Conservation (phyloP, 2,329 filamentous ascomycete species). For the Ophiocordyceps camponoti-saundersi region DNA sequence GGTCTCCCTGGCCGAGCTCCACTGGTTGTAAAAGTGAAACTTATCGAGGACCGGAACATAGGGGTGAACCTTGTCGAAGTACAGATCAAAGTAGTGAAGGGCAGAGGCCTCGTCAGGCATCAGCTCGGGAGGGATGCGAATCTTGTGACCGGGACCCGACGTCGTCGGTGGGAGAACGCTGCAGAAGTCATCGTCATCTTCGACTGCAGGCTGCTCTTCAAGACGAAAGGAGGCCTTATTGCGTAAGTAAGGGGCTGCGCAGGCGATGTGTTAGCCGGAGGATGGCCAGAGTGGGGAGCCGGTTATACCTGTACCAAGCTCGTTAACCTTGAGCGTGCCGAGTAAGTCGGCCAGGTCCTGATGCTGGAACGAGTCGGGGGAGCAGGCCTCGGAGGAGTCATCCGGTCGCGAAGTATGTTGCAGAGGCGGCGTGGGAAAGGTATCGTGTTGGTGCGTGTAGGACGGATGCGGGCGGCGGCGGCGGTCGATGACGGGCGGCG, state of each 20-base stretch:
- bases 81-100: constrained; percentile 75
- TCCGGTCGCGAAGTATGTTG: constrained; percentile 13
- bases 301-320: constrained; percentile 62
- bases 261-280: neutral
- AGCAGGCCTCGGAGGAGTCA: constrained; percentile 31
- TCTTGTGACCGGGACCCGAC: constrained; percentile 53
- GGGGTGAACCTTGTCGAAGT: constrained; percentile 78
- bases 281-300: neutral
- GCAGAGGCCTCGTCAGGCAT: constrained; percentile 81
- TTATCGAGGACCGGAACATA: constrained; percentile 85
- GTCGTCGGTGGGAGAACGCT: constrained; percentile 51
- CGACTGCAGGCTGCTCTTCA: constrained; percentile 46
- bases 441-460: constrained; percentile 26
- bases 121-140: constrained; percentile 78
- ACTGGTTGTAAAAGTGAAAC: constrained; percentile 70
- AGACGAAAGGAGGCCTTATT: constrained; percentile 33
- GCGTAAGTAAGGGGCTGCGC: constrained; percentile 66
- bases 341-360: constrained; percentile 65
- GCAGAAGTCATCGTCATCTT: constrained; percentile 59
- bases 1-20: constrained; percentile 64
- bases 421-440: constrained; percentile 36
- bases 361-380: constrained; percentile 47
- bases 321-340: constrained; percentile 74
- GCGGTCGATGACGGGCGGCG: constrained; percentile 24
- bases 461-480: constrained; percentile 27